phyloP scores from a whole-genome alignment of 2,329 filamentous ascomycete species.

The Huntiella savannae region DNA sequence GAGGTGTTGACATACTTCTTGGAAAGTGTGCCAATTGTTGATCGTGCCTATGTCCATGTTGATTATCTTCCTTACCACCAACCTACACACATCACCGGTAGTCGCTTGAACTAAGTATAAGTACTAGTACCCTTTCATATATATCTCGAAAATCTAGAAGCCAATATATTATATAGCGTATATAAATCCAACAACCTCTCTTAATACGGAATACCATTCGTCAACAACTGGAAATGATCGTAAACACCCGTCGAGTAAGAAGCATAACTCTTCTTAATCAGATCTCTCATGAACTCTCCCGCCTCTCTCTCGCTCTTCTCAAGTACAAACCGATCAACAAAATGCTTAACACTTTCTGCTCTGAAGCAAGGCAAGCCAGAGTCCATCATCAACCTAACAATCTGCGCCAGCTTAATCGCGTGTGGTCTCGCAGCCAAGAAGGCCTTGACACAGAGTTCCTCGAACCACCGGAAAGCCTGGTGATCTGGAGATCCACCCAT shows the following conservation, averaged over 20 bases:
- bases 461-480: conserved; percentile 87
- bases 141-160: background rate
- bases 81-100: conserved; percentile 33
- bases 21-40: conserved; percentile 64
- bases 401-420: conserved; percentile 71
- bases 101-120: conserved; percentile 6
- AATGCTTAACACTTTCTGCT: conserved; percentile 81
- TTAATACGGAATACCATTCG: conserved; percentile 91
- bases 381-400: conserved; percentile 89
- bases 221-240: conserved; percentile 93
- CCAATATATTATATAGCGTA: background rate
- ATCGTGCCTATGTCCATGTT: conserved; percentile 50
- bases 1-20: conserved; percentile 69
- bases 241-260: conserved; percentile 90
- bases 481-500: conserved; percentile 79
- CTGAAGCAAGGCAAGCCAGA: conserved; percentile 95
- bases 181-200: background rate
- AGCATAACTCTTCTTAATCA: conserved; percentile 76
- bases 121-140: background rate
- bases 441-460: conserved; percentile 87
- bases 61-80: conserved; percentile 45
- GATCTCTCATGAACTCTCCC: conserved; percentile 76
- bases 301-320: conserved; percentile 86
- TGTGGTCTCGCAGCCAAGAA: conserved; percentile 80
- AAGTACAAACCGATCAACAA: conserved; percentile 78